phyloP scores from a whole-genome alignment of 2,329 filamentous ascomycete species.

The Trichoderma oligosporum region DNA sequence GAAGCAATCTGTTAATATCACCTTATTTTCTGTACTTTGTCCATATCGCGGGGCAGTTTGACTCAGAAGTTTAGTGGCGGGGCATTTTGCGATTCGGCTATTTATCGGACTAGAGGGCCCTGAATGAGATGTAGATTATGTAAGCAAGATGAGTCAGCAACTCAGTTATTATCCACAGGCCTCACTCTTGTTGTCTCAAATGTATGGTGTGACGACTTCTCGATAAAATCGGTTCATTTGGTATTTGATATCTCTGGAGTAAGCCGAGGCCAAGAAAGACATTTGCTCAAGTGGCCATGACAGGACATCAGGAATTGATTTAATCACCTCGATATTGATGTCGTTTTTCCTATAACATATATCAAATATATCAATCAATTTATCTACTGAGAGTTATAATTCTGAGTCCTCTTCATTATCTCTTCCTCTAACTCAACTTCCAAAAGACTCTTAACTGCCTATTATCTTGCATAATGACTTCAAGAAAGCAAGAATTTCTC shows the following conservation, averaged over 20 bases:
- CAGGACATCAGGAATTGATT: no score
- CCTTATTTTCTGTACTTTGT: no score
- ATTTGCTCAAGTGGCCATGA: no score
- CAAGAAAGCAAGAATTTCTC: neutral
- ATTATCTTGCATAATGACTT: neutral
- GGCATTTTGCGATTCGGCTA: constrained; percentile 11
- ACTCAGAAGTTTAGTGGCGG: constrained; percentile 6
- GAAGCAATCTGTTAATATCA: no score
- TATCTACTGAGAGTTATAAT: no score
- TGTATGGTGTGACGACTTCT: no score
- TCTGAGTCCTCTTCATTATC: no score
- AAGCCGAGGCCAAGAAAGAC: no score
- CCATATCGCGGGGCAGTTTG: constrained; percentile 11
- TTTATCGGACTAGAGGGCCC: constrained; percentile 12
- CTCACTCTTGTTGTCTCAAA: neutral
- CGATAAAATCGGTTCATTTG: neutral
- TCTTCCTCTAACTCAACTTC: neutral
- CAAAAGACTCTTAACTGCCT: neutral
- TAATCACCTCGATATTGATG: no score
- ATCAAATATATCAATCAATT: no score
- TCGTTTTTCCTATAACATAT: no score
- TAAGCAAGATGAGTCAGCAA: neutral
- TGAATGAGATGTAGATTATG: no score
- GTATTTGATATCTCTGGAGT: neutral
- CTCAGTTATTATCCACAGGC: neutral